Conservation (phyloP, 495 filamentous ascomycete species). For the Tuber borchii region DNA sequence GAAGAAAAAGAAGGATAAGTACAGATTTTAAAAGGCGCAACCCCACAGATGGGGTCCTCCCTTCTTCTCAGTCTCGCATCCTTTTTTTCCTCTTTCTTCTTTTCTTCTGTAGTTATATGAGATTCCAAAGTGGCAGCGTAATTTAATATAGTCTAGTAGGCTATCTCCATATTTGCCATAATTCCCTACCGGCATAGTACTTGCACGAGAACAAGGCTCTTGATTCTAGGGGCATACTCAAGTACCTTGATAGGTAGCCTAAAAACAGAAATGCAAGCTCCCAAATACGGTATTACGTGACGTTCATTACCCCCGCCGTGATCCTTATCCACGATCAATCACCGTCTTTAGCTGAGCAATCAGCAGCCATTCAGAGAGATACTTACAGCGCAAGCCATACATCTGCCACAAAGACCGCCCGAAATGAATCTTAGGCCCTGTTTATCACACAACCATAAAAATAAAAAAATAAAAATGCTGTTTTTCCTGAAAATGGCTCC, state of each 20-base stretch:
- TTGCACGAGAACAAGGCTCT: not conserved
- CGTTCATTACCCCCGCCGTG: not conserved
- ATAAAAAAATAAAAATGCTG: too few species aligned
- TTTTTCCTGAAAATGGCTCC: too few species aligned
- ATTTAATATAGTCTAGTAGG: not conserved
- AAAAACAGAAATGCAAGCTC: not conserved
- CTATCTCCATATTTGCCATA: not conserved
- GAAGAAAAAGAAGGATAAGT: conserved; percentile 42
- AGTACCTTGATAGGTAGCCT: not conserved
- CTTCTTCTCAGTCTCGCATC: conserved; percentile 15
- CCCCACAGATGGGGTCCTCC: not conserved
- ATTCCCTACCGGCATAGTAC: not conserved
- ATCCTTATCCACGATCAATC: not conserved
- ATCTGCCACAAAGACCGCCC: not conserved
- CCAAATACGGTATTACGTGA: not conserved
- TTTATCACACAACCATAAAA: too few species aligned
- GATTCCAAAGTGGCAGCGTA: not conserved
- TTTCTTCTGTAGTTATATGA: conserved; percentile 2
- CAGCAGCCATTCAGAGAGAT: not conserved
- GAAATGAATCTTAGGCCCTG: not conserved
- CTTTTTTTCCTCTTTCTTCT: not conserved
- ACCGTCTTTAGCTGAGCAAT: not conserved
- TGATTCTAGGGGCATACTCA: not conserved
- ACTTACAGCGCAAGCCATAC: not conserved
- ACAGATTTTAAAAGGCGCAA: conserved; percentile 37